phyloP scores from a whole-genome alignment of 164 flowering plant species.

The Paratinospora sagittata region DNA sequence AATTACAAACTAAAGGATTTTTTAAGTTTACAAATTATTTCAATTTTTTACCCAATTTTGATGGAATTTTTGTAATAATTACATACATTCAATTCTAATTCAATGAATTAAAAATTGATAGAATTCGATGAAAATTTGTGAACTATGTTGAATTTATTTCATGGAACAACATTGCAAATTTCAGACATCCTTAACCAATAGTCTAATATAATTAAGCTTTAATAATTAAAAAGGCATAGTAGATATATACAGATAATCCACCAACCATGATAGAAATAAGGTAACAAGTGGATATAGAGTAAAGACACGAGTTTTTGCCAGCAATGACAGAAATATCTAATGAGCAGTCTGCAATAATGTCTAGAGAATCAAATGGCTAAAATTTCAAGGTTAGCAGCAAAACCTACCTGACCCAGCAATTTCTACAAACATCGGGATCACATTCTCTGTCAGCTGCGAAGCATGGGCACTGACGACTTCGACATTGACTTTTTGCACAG shows the following conservation, averaged over 20 bases:
- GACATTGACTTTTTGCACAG: conserved; percentile 99
- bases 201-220: neutral
- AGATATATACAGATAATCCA: neutral
- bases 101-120: too few relatives aligned
- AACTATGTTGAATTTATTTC: too few relatives aligned
- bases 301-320: neutral
- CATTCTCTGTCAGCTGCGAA: conserved; percentile 99
- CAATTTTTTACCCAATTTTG: too few relatives aligned
- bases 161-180: neutral
- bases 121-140: too few relatives aligned
- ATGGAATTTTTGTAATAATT: too few relatives aligned
- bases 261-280: neutral
- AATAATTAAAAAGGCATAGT: neutral
- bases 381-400: neutral
- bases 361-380: neutral
- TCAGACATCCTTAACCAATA: neutral
- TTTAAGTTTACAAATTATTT: too few relatives aligned
- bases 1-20: too few relatives aligned
- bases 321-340: neutral
- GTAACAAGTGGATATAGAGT: neutral
- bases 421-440: conserved; percentile 99
- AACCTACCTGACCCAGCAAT: conserved; percentile 92
- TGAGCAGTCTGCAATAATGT: too few relatives aligned
- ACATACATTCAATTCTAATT: too few relatives aligned
- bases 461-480: conserved; percentile 99